Conservation (phyloP, 176 grass and related monocot species). For the Oryza coarctata region DNA sequence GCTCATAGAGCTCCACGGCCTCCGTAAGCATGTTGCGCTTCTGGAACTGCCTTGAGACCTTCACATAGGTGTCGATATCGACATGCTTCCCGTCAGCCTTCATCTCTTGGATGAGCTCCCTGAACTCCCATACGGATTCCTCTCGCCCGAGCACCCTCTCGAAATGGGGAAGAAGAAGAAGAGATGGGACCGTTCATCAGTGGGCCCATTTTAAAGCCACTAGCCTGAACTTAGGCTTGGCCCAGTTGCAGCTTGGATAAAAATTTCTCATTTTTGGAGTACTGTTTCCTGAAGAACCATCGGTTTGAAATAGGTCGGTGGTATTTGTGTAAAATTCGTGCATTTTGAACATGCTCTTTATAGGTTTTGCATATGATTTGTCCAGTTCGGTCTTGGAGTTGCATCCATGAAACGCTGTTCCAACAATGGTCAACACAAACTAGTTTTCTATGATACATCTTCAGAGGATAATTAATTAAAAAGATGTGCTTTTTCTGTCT, state of each 20-base stretch:
- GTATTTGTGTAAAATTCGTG: background rate
- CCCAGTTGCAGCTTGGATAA: background rate
- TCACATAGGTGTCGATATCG: conserved; percentile 88
- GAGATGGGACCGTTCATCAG: background rate
- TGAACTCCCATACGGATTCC: conserved; percentile 61
- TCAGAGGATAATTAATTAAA: background rate
- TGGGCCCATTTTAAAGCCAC: background rate
- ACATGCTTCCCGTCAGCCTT: conserved; percentile 54
- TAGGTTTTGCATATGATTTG: background rate
- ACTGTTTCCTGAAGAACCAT: too few species aligned
- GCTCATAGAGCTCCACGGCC: conserved; percentile 75
- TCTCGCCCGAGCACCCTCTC: conserved; percentile 59
- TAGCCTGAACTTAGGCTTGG: background rate
- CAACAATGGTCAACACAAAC: background rate
- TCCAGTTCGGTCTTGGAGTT: background rate
- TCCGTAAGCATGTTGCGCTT: conserved; percentile 65
- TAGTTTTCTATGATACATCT: background rate
- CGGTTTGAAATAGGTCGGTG: too few species aligned
- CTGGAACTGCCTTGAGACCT: conserved; percentile 69
- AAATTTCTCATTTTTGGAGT: background rate
- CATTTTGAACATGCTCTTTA: too few species aligned
- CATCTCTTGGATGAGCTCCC: conserved; percentile 63
- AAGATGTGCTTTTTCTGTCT: background rate
- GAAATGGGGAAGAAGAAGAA: background rate
- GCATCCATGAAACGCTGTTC: background rate